Percentiles rank a stretch among this genome's conserved stretches.
These are phyloP conservation scores for Corinectria fuckeliana DNA, from an alignment of 2,329 filamentous ascomycete species.

Conservation along the genomic window DNA sequence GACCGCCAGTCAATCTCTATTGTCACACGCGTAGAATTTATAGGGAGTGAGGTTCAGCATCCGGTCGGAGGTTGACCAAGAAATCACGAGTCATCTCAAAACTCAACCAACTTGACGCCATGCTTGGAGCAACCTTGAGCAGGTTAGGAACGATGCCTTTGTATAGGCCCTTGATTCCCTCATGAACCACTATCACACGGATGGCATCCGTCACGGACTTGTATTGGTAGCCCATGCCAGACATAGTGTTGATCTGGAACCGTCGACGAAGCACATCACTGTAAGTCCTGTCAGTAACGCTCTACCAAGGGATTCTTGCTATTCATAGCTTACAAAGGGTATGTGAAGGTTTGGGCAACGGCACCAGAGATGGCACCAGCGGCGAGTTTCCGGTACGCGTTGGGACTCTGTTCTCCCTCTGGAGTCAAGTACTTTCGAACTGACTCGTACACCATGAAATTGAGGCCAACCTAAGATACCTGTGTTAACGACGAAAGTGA, in stretches of 20 bases:
- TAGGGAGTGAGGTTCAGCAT: slow-evolving; percentile 40
- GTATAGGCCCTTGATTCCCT: slow-evolving; percentile 86
- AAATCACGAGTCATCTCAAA: slow-evolving; percentile 94
- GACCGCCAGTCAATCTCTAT: slow-evolving; percentile 20
- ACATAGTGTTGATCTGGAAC: slow-evolving; percentile 99
- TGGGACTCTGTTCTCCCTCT: slow-evolving; percentile 86
- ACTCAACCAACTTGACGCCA: slow-evolving; percentile 98
- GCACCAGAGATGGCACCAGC: slow-evolving; percentile 95
- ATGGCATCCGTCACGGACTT: slow-evolving; percentile 86
- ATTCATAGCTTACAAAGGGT: slow-evolving; percentile 79
- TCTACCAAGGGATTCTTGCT: slow-evolving; percentile 24
- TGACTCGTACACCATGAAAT: slow-evolving; percentile 98
- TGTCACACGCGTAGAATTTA: slow-evolving; percentile 33
- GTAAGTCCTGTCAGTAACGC: slow-evolving; percentile 14
- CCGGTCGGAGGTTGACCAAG: slow-evolving; percentile 67
- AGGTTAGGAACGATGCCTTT: slow-evolving; percentile 96
- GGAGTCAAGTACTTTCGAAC: slow-evolving; percentile 84
- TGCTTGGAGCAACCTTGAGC: slow-evolving; percentile 95
- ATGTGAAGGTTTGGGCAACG: slow-evolving; percentile 96
- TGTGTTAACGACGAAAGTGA: slow-evolving; percentile 9
- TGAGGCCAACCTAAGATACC: slow-evolving; percentile 78
- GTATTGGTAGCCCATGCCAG: slow-evolving; percentile 96
- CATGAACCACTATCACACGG: slow-evolving; percentile 78
- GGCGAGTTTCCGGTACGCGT: slow-evolving; percentile 77
- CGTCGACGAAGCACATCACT: slow-evolving; percentile 91